Conservation (phyloP, 306 rosid species). For the Fagus crenata region DNA sequence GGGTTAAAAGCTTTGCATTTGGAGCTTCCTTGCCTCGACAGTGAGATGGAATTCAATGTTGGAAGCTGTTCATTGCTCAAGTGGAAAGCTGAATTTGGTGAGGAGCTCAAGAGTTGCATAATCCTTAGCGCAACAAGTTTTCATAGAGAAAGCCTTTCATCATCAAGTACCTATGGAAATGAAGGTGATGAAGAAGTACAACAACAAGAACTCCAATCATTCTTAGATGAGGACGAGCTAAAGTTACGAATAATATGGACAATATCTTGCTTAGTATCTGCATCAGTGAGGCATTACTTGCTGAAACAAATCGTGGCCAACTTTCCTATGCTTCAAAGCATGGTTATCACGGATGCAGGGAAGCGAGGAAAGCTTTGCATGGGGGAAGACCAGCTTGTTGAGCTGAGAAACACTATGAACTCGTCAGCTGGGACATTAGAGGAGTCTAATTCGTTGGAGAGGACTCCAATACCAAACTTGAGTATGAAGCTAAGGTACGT, state of each 20-base stretch:
- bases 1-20: slow-evolving; percentile 22
- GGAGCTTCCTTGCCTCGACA: slow-evolving; percentile 30
- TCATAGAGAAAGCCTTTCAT: slow-evolving; percentile 15
- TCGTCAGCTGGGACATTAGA: background rate
- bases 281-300: slow-evolving; percentile 44
- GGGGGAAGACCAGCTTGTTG: slow-evolving; percentile 33
- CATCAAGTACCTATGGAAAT: background rate
- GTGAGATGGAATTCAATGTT: slow-evolving; percentile 16
- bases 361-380: slow-evolving; percentile 35
- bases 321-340: slow-evolving; percentile 25
- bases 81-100: slow-evolving; percentile 46
- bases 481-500: slow-evolving; percentile 42
- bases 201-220: background rate
- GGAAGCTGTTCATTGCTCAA: slow-evolving; percentile 27
- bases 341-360: slow-evolving; percentile 31
- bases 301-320: slow-evolving; percentile 32
- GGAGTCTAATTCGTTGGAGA: slow-evolving; percentile 18
- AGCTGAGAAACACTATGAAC: slow-evolving; percentile 26
- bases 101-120: slow-evolving; percentile 32
- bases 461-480: slow-evolving; percentile 35
- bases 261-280: slow-evolving; percentile 39
- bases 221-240: slow-evolving; percentile 31
- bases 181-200: slow-evolving; percentile 13
- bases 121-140: slow-evolving; percentile 39
- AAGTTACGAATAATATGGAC: slow-evolving; percentile 33